These are phyloP conservation scores for Bothriochloa decipiens DNA, from an alignment of 176 grass and related monocot genomes.

Conservation along the genomic window DNA sequence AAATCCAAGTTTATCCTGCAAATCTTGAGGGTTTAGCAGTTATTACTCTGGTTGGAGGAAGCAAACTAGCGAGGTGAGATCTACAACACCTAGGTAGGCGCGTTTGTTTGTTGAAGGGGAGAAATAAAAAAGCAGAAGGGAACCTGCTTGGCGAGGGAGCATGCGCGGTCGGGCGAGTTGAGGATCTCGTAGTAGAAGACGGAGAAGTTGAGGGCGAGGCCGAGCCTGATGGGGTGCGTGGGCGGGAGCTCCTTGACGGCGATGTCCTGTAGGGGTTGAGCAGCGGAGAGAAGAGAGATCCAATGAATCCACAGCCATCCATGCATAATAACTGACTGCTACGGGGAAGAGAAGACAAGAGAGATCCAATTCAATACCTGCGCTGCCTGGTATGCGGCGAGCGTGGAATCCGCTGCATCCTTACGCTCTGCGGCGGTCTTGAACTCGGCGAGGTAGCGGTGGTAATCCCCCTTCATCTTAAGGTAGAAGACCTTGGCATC, in stretches of 20 bases:
- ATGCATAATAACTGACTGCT: too few relatives aligned
- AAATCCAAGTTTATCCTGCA: not conserved
- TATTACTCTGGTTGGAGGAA: too few relatives aligned
- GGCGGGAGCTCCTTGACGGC: conserved; percentile 81
- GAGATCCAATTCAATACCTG: conserved; percentile 36
- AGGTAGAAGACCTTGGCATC: conserved; percentile 97
- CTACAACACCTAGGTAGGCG: too few relatives aligned
- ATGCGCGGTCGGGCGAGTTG: conserved; percentile 94
- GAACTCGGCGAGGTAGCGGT: conserved; percentile 97
- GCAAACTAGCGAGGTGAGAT: too few relatives aligned
- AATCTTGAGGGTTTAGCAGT: not conserved
- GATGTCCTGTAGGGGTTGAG: conserved; percentile 52
- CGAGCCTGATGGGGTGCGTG: conserved; percentile 93
- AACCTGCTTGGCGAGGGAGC: conserved; percentile 93
- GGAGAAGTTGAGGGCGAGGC: conserved; percentile 96
- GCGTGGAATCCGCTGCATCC: conserved; percentile 81
- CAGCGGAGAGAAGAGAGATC: conserved; percentile 37
- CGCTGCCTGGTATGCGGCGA: conserved; percentile 81
- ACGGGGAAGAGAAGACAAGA: too few relatives aligned
- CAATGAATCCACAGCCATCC: not conserved
- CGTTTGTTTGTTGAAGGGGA: too few relatives aligned
- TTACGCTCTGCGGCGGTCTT: conserved; percentile 79
- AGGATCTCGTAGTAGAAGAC: conserved; percentile 99
- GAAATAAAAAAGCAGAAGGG: not conserved
- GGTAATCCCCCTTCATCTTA: conserved; percentile 99